A percentile compares a stretch with the other conserved stretches of the same genome.
Evolutionary conservation across 495 filamentous ascomycete genomes (phyloP).

Genomic region (Amniculicola lignicola): DNA sequence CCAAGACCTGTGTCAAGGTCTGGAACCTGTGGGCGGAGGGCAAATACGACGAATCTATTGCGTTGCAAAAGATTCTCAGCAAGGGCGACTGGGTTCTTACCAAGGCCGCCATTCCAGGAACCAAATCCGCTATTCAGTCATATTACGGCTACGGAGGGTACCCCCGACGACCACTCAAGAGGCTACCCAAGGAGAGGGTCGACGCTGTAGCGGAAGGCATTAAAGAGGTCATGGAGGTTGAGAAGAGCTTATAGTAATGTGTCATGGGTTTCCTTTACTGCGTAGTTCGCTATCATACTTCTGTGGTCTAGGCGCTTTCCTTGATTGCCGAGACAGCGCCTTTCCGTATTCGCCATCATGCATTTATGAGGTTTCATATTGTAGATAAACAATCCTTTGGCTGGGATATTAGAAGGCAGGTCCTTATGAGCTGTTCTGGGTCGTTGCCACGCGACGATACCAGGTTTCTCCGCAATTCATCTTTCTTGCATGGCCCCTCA

Average conservation of each 20-base stretch:
- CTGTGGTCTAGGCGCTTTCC: no score
- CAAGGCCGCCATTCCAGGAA: conserved; percentile 80
- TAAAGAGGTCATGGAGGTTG: conserved; percentile 67
- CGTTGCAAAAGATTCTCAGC: conserved; percentile 66
- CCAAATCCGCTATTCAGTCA: conserved; percentile 76
- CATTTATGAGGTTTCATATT: no score
- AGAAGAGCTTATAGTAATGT: conserved; percentile 43
- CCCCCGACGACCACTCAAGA: conserved; percentile 69
- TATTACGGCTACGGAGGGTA: conserved; percentile 84
- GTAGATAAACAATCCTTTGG: no score
- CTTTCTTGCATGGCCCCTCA: no score
- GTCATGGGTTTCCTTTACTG: not conserved
- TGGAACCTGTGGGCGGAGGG: conserved; percentile 75
- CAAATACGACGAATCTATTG: conserved; percentile 68
- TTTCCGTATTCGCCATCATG: no score
- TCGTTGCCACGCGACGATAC: no score
- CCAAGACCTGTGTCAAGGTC: conserved; percentile 76
- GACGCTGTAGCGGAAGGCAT: conserved; percentile 61
- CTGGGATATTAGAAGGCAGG: no score
- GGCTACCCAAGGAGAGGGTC: conserved; percentile 54
- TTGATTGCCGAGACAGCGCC: no score
- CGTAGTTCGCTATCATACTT: no score
- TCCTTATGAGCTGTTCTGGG: no score
- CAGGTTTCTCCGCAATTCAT: no score
- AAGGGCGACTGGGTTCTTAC: conserved; percentile 83